Evolutionary conservation across 2,329 filamentous ascomycete genomes (phyloP), one percentile per base, ranked within the genome.

Genomic region (Cercospora janseana): DNA sequence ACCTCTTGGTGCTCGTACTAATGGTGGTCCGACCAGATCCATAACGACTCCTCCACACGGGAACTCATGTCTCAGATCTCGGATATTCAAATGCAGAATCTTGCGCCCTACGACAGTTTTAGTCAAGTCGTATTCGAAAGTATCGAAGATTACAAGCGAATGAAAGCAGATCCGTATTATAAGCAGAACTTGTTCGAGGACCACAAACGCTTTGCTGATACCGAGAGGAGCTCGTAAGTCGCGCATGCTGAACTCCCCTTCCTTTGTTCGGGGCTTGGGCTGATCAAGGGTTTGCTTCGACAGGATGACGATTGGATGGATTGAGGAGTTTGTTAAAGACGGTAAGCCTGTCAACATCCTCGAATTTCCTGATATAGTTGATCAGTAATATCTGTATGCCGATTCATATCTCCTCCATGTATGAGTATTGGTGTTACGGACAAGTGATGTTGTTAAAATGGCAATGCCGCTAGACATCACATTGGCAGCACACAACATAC

Each of bases 121-220:
- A 75, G 70, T 38, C 75, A 77, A 58, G 71, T 75, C 0, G 64
- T 76, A 0, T 78, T 78, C 55, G 52, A 69, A 49, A 60, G 50
- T 29, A 42, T 78, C 1, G 71, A 75, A 3, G 67, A 75, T 49
- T 79, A 73, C 58, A 72, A 72, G 58, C 54, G 60, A 5, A 74
- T 78, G 68, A 77, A 77, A 59, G 47, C 70, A 10, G 76, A 79
- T 58, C 72, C 75, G 2, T 76, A 64, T 63, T 78, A 75, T 56
- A 72, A 73, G 61, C 56, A 75, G 54, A 64, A 73, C 48, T 52
- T 78, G 12, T 55, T 69, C 0, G 57, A 58, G 2, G 75, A 78
- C 55, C 74, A 77, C 61, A 71, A 74, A 55, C 72, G 73, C 3
- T 78, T 78, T 63, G 75, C 75, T 0, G 75, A 79, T 57, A 75